Percentiles rank a stretch among this genome's conserved stretches.
Conservation (phyloP, 2,329 filamentous ascomycete species). For the Aspergillus candidus region DNA sequence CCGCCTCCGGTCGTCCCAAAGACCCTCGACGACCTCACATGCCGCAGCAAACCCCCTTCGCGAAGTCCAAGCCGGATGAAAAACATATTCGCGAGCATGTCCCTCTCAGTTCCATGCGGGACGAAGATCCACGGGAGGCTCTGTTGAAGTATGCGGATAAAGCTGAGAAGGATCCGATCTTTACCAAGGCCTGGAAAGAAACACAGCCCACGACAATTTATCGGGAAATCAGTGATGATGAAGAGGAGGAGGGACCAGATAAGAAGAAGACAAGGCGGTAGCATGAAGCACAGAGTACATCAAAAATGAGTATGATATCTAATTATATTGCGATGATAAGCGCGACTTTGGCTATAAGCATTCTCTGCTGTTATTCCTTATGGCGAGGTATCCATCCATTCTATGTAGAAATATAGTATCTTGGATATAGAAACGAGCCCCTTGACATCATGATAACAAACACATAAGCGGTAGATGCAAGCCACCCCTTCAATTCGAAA, state of each 20-base stretch:
- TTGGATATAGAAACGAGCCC: too few relatives aligned
- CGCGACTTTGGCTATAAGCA: too few relatives aligned
- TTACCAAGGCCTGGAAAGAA: constrained; percentile 86
- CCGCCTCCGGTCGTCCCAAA: constrained; percentile 66
- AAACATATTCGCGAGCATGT: constrained; percentile 84
- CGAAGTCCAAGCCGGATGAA: constrained; percentile 83
- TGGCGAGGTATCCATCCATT: too few relatives aligned
- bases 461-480: too few relatives aligned
- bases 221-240: constrained; percentile 80
- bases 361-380: too few relatives aligned
- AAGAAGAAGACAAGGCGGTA: constrained; percentile 49
- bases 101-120: constrained; percentile 82
- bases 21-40: constrained; percentile 83
- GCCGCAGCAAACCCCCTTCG: constrained; percentile 79
- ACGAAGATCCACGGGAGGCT: constrained; percentile 92
- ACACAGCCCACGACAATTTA: constrained; percentile 93
- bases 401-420: too few relatives aligned
- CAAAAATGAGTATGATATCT: too few relatives aligned
- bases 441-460: too few relatives aligned
- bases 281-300: too few relatives aligned
- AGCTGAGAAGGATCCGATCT: constrained; percentile 86
- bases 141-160: constrained; percentile 91
- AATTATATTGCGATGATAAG: background rate
- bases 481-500: too few relatives aligned
- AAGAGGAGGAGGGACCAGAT: constrained; percentile 62